These are phyloP conservation scores for Mesembryanthemum crystallinum DNA, from an alignment of 148 eudicot species.

Conservation along the genomic window DNA sequence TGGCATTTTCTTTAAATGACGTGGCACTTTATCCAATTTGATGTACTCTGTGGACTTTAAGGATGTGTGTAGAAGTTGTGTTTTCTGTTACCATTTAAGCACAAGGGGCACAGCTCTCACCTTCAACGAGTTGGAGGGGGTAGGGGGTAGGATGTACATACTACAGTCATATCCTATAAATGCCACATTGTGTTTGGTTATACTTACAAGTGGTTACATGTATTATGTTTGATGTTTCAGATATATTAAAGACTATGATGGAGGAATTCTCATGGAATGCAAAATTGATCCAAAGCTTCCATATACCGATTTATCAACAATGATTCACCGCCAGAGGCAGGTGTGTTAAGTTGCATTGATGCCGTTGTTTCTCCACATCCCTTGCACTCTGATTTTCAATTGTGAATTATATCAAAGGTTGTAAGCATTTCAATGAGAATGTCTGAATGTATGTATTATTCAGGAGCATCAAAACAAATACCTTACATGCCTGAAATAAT, in stretches of 20 bases:
- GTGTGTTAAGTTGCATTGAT: conserved; percentile 27
- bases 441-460: neutral
- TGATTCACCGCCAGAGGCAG: conserved; percentile 94
- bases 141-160: neutral
- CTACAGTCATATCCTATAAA: neutral
- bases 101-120: neutral
- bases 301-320: conserved; percentile 87
- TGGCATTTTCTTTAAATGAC: neutral
- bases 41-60: neutral
- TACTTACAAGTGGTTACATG: conserved; percentile 3
- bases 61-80: neutral
- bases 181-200: neutral
- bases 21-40: neutral
- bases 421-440: neutral
- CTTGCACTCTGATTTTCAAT: conserved; percentile 3
- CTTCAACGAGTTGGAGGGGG: neutral
- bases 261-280: conserved; percentile 98
- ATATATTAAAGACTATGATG: conserved; percentile 96
- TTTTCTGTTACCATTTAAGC: neutral
- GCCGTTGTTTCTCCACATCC: neutral
- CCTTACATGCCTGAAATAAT: neutral
- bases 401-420: neutral
- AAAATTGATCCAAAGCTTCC: conserved; percentile 98
- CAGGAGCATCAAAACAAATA: neutral
- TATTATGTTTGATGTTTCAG: conserved; percentile 32